A percentile compares a stretch with the other conserved stretches of the same genome.
These are phyloP conservation scores for Beauveria sp. DNA, from an alignment of 2,329 filamentous ascomycete species.

Conservation along the genomic window DNA sequence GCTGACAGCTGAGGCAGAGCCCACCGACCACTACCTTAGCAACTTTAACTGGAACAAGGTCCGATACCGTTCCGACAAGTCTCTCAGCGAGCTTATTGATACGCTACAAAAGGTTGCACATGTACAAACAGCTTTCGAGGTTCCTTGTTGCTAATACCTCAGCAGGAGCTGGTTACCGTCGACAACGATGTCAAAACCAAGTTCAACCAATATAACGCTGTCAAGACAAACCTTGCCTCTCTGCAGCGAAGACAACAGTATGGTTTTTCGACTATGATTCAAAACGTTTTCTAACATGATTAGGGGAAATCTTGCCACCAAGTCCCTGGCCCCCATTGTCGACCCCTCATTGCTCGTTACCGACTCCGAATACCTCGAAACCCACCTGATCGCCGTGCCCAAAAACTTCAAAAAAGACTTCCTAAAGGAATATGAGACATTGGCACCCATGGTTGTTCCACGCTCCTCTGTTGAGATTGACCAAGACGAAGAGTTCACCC, in stretches of 20 bases:
- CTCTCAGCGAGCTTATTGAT: conserved; percentile 79
- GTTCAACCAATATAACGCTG: conserved; percentile 86
- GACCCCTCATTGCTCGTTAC: conserved; percentile 72
- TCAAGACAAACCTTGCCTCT: conserved; percentile 75
- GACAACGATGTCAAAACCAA: conserved; percentile 96
- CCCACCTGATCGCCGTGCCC: conserved; percentile 86
- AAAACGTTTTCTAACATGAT: neutral
- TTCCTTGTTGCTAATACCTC: conserved; percentile 6
- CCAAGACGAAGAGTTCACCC: conserved; percentile 79
- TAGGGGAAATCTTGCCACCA: conserved; percentile 88
- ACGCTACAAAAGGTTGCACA: conserved; percentile 70
- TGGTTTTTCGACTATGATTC: conserved; percentile 19
- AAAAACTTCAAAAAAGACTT: conserved; percentile 78
- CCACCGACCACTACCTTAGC: conserved; percentile 87
- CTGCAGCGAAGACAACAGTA: conserved; percentile 85
- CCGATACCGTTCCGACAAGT: conserved; percentile 89
- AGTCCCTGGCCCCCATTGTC: conserved; percentile 85
- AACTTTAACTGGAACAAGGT: conserved; percentile 96
- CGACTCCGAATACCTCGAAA: conserved; percentile 94
- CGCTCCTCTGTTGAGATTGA: conserved; percentile 75
- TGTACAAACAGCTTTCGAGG: neutral
- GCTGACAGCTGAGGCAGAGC: conserved; percentile 51
- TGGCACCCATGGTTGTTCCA: conserved; percentile 87
- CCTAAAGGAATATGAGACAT: conserved; percentile 77
- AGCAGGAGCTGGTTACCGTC: conserved; percentile 76